phyloP scores from a whole-genome alignment of 2,329 filamentous ascomycete genomes.

The Aurifilum marmelostoma region DNA sequence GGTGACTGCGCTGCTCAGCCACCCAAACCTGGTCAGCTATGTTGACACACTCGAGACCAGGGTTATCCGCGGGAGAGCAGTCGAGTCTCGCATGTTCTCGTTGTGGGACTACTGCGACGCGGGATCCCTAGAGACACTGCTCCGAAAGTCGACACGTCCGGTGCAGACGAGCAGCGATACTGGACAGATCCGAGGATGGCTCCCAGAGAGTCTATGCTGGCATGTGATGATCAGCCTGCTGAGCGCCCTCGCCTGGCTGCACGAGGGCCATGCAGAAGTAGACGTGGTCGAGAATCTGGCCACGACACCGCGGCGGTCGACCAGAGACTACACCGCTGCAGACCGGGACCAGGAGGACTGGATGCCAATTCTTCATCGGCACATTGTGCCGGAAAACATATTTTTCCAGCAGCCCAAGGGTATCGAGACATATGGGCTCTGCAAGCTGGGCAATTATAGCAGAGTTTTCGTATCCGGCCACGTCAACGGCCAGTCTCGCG shows the following conservation, averaged over 20 bases:
- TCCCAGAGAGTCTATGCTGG: conserved; percentile 60
- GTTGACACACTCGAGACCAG: conserved; percentile 37
- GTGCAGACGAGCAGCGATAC: conserved; percentile 16
- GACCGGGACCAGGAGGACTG: conserved; percentile 37
- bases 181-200: conserved; percentile 36
- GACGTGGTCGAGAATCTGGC: conserved; percentile 23
- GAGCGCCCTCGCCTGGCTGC: conserved; percentile 55
- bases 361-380: conserved; percentile 55
- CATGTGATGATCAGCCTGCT: conserved; percentile 54
- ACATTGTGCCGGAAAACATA: conserved; percentile 51
- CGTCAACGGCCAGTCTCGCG: conserved; percentile 26
- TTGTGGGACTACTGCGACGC: conserved; percentile 59
- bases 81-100: conserved; percentile 20
- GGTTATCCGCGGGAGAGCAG: conserved; percentile 27
- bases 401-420: conserved; percentile 54
- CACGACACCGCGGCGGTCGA: not conserved
- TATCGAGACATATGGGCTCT: conserved; percentile 54
- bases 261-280: conserved; percentile 48
- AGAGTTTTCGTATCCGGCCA: conserved; percentile 47
- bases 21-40: conserved; percentile 53
- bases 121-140: conserved; percentile 49
- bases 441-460: conserved; percentile 56
- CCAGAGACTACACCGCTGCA: conserved; percentile 15
- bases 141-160: conserved; percentile 34
- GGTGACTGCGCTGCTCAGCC: conserved; percentile 47